These are phyloP conservation scores for Capsicum rhomboideum DNA, from an alignment of 257 asterid species.

Conservation along the genomic window DNA sequence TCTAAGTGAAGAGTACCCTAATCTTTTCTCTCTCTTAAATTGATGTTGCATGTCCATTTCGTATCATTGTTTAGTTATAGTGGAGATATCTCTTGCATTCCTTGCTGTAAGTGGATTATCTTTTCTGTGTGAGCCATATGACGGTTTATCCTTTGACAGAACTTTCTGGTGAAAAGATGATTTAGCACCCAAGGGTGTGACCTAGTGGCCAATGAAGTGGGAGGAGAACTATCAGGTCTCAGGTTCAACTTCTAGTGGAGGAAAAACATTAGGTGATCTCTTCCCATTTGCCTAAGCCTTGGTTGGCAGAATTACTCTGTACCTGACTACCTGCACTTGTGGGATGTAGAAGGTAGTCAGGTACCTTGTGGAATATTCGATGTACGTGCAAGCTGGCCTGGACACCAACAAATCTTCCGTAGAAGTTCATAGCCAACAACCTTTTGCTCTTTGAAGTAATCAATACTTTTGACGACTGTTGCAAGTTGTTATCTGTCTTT, in stretches of 20 bases:
- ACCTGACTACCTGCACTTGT: background rate
- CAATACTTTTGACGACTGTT: background rate
- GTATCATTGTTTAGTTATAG: background rate
- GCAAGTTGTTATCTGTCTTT: background rate
- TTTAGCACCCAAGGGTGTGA: background rate
- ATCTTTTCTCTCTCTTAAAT: background rate
- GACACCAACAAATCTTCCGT: background rate
- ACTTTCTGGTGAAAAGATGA: background rate
- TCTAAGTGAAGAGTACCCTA: constrained; percentile 3
- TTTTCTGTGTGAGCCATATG: background rate
- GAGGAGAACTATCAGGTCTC: background rate
- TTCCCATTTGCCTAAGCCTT: background rate
- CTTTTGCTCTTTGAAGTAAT: background rate
- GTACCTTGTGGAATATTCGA: background rate
- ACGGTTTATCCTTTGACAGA: background rate
- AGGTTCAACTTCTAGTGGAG: background rate
- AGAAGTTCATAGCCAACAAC: background rate
- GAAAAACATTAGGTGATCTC: background rate
- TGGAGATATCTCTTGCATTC: background rate
- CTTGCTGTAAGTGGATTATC: background rate
- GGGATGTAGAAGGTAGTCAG: background rate
- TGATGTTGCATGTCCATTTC: background rate
- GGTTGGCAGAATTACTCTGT: background rate
- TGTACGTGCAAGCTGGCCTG: background rate
- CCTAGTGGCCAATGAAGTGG: background rate